Evolutionary conservation across 2,329 filamentous ascomycete genomes (phyloP), one percentile per base, ranked within the genome.

Genomic region (Cercospora sp.): DNA sequence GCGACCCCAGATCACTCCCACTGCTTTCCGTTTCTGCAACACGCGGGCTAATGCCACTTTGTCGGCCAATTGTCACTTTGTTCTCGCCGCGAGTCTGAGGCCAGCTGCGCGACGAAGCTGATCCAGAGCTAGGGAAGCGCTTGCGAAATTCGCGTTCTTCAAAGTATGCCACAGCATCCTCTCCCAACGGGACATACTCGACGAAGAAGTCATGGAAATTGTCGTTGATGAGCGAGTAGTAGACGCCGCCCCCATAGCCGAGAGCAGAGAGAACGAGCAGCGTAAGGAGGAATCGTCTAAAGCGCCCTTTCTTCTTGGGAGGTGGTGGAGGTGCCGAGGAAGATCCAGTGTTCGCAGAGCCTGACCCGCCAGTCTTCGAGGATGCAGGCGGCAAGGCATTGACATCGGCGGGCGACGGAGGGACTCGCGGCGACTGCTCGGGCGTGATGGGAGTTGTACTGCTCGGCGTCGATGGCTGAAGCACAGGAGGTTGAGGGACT

Each of bases 191-290:
- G 18, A 99, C 83, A 80, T 94, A 99, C 82, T 97, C 94, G 75
- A 94, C 98, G 83, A 99, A 99, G 84, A 97, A 95, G 81, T 99
- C 95, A 82, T 99, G 94, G 87, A 98, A 99, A 82, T 93, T 97
- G 84, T 99, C 95, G 77, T 91, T 96, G 80, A 95, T 87, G 72
- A 96, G 89, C 65, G 95, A 94, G 81, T 96, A 95, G 85, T 91
- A 97, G 65, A 97, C 90, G 73, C 94, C 93, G 72, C 93, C 93
- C 65, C 87, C 91, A 76, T 97, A 99, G 45, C 91, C 89, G 55
- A 96, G 81, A 5, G 88, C 88, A 28, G 91, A 89, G 30, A 97
- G 86, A 55, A 97, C 81, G 70, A 94, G 82, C 60, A 97, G 81
- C 64, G 91, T 91, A 72, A 94, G 82, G 67, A 97, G 82, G 77